Evolutionary conservation across 2,329 filamentous ascomycete species (phyloP), one percentile per base, ranked within the genome.

Genomic region (Penicillium sclerotigenum): DNA sequence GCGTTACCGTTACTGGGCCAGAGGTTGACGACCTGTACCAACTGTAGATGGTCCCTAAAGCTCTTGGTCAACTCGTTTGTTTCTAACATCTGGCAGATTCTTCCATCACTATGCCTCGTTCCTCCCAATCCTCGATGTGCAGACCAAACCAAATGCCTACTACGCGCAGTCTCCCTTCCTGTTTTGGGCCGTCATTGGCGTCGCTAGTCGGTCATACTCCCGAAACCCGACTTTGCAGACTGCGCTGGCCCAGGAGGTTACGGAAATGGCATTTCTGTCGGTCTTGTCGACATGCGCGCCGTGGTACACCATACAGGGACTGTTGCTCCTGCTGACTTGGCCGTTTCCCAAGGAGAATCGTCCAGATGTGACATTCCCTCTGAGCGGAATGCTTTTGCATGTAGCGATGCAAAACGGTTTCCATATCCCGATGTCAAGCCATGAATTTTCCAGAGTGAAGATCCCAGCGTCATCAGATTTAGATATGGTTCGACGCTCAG

Each of bases 121-220:
- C 29, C 56, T 77, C 13, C 74, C 75, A 0, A 69, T 77, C 16
- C 64, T 77, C 0, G 73, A 76, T 37, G 65, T 68, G 6, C 70
- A 80, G 10, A 84, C 87, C 61, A 76, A 83, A 0, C 87, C 90
- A 1, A 88, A 94, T 45, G 79, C 85, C 56, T 94, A 90, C 70
- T 88, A 88, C 68, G 82, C 86, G 57, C 87, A 93, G 65, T 88
- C 91, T 48, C 86, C 87, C 4, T 79, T 96, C 14, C 81, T 96
- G 1, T 96, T 96, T 74, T 96, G 91, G 91, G 83, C 88, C 46
- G 87, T 77, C 6, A 66, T 76, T 14, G 69, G 71, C 2, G 69
- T 73, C 10, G 68, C 69, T 14, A 74, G 71, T 54, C 66, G 75
- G 9, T 69, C 69, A 4, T 77, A 74, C 49, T 41, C 64, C 1